Evolutionary conservation across 768 basidiomycete genomes (phyloP), one percentile per base, ranked within the genome.

Genomic region (Lanmaoa pseudosensibilis): DNA sequence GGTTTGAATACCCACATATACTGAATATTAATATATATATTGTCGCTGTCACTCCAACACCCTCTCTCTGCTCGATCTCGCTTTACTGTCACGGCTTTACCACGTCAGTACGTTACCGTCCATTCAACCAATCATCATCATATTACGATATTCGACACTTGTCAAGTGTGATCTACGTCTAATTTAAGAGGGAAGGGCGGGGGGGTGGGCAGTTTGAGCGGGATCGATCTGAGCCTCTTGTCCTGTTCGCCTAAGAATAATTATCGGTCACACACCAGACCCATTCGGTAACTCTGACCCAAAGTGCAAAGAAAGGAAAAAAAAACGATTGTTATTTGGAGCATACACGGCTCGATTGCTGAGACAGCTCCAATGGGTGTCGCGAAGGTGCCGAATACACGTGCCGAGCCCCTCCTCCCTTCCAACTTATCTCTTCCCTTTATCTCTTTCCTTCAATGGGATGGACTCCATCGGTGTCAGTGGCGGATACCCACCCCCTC

Each of bases 281-380:
- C 55, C 60, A 59, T 68, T 66, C 64, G 66, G 64, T 11, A 68
- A 55, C 27, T 51, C n/a, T n/a, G 53, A 21, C 39, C 66, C 63
- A 34, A 36, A 21, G 38, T 39, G 18, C 21, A 32, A 11, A 23
- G 16, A 30, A 30, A n/a, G 34, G 8, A 21, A n/a, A 23, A 27
- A 38, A 45, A 40, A 11, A 3, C 10, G 7, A 16, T 19, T 15
- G 19, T 10, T 16, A 11, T 15, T 30, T 25, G 16, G 16, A 41
- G 47, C 50, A 51, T 49, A 44, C 48, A 44, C 45, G 43, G 21
- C 52, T 34, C 3, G n/a, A 46, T 33, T n/a, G 7, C 46, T 16
- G 59, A 57, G 45, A 54, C 32, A 45, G 12, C 23, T 40, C 56
- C 49, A 50, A 60, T 54, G 19, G 27, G 51, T 41, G 5, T 33